Conservation (phyloP, 768 basidiomycete genomes). For the Tephrocybe sp. region DNA sequence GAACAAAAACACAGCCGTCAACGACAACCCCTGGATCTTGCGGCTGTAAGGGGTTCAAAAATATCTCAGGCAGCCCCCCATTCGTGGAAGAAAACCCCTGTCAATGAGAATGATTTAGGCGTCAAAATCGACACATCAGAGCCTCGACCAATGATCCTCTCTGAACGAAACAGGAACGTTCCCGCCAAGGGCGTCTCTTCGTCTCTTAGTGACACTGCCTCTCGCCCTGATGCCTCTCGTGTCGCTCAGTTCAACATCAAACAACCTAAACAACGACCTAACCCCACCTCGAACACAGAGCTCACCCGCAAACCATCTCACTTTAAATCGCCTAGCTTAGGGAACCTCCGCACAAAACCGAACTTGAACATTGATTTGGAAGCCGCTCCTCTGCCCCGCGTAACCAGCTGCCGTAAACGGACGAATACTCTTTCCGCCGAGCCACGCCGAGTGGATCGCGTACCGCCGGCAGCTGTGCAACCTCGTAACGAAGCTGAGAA, state of each 20-base stretch:
- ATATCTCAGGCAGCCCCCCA: neutral
- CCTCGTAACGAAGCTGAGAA: slow-evolving; percentile 2
- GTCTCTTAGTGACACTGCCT: neutral
- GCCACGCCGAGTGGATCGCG: no score
- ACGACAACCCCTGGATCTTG: neutral
- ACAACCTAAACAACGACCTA: slow-evolving; percentile 6
- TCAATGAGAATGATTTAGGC: slow-evolving; percentile 7
- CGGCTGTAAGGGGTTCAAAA: neutral
- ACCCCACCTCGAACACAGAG: neutral
- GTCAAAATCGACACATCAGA: slow-evolving; percentile 3
- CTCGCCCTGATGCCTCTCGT: neutral
- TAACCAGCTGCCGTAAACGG: slow-evolving; percentile 21
- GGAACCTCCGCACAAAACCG: slow-evolving; percentile 11
- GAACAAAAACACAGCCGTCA: neutral
- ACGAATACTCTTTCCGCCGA: slow-evolving; percentile 22
- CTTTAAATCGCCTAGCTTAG: slow-evolving; percentile 17
- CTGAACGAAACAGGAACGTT: slow-evolving; percentile 9
- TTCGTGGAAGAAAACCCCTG: slow-evolving; percentile 5
- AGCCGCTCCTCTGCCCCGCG: slow-evolving; percentile 16
- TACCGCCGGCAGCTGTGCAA: slow-evolving; percentile 1
- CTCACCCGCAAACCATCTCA: neutral
- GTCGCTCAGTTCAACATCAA: neutral
- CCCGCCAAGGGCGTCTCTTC: neutral
- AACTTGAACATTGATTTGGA: slow-evolving; percentile 5
- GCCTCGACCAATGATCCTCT: slow-evolving; percentile 1